phyloP scores from a whole-genome alignment of 306 rosid genomes.

The Potentilla sterilis region DNA sequence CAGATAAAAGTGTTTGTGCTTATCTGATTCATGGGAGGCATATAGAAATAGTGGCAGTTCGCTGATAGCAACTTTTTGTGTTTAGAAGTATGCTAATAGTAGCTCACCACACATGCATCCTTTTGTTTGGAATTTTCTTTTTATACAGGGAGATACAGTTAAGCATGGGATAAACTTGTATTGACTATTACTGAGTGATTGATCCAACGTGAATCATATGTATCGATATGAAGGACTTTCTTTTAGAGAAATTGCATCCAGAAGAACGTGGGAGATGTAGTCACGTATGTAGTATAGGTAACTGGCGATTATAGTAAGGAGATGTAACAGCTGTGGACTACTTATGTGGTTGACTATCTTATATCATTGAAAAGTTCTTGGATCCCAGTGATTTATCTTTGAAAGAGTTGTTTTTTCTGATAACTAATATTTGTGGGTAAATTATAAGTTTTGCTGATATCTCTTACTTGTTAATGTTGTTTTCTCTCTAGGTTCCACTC shows the following conservation, averaged over 20 bases:
- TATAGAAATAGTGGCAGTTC: constrained; percentile 29
- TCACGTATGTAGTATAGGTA: background rate
- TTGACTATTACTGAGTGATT: background rate
- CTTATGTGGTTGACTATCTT: background rate
- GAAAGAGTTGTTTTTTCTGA: background rate
- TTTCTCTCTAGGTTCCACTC: background rate
- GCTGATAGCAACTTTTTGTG: constrained; percentile 39
- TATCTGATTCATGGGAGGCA: constrained; percentile 56
- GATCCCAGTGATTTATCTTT: background rate
- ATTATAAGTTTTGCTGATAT: background rate
- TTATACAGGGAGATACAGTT: background rate
- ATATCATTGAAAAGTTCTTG: background rate
- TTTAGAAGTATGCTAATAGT: constrained; percentile 40
- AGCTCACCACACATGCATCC: constrained; percentile 20
- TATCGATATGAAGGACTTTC: background rate
- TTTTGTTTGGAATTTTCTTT: background rate
- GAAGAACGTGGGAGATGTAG: background rate
- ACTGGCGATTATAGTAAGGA: background rate
- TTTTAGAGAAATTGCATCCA: background rate
- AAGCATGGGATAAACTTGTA: background rate
- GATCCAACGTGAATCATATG: background rate
- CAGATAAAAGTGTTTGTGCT: constrained; percentile 31
- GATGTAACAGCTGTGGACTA: background rate
- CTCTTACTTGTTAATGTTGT: background rate
- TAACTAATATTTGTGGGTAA: background rate